These are phyloP conservation scores for Amylocarpus encephaloides DNA, from an alignment of 2,329 filamentous ascomycete species.

Conservation along the genomic window DNA sequence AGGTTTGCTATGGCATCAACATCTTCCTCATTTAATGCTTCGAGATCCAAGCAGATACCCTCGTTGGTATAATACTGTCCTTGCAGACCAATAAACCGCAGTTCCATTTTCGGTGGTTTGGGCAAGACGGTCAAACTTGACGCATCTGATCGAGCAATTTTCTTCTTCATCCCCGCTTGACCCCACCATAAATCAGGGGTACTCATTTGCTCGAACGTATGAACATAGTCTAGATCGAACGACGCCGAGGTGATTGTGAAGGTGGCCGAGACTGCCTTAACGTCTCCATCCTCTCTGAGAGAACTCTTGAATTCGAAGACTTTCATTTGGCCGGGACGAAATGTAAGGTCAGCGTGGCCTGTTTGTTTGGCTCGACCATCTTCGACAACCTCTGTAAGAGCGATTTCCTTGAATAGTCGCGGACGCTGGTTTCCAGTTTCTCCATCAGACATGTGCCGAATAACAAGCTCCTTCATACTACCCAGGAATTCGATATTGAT, in stretches of 20 bases:
- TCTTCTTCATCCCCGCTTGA: slow-evolving; percentile 38
- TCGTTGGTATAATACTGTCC: slow-evolving; percentile 85
- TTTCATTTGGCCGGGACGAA: slow-evolving; percentile 60
- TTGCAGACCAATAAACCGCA: slow-evolving; percentile 55
- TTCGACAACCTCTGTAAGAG: slow-evolving; percentile 19
- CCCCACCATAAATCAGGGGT: slow-evolving; percentile 46
- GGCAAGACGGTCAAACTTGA: slow-evolving; percentile 68
- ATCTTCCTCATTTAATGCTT: slow-evolving; percentile 76
- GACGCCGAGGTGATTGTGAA: slow-evolving; percentile 56
- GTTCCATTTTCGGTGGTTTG: slow-evolving; percentile 84
- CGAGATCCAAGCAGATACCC: slow-evolving; percentile 58
- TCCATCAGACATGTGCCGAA: slow-evolving; percentile 33
- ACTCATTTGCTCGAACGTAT: slow-evolving; percentile 43
- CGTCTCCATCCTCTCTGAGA: slow-evolving; percentile 76
- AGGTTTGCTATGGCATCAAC: slow-evolving; percentile 67
- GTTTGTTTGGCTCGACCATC: slow-evolving; percentile 37
- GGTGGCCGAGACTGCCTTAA: slow-evolving; percentile 56
- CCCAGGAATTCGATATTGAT: slow-evolving; percentile 52
- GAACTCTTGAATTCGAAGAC: slow-evolving; percentile 67
- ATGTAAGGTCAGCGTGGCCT: slow-evolving; percentile 56
- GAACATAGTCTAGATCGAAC: slow-evolving; percentile 62
- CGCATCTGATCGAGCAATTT: slow-evolving; percentile 43
- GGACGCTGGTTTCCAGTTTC: neutral
- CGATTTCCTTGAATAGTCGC: slow-evolving; percentile 16
- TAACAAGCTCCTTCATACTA: slow-evolving; percentile 47